phyloP scores from a whole-genome alignment of 2,329 filamentous ascomycete genomes.

The Xylariaceae sp. region DNA sequence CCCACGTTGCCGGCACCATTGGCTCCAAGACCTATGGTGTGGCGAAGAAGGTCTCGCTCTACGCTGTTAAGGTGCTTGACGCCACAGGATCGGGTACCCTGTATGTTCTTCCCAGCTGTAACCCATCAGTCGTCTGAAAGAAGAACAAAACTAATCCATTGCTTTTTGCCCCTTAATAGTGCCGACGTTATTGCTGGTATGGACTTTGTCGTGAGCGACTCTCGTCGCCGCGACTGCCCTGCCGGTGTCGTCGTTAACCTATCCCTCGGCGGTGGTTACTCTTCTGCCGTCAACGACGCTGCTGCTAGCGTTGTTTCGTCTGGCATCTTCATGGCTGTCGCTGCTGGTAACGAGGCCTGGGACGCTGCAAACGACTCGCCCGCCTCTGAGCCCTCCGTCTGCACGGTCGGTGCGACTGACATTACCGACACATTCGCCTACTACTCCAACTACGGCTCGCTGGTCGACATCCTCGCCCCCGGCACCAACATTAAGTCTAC shows the following conservation, averaged over 20 bases:
- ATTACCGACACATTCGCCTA: conserved; percentile 34
- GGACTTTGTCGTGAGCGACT: conserved; percentile 41
- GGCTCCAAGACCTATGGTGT: conserved; percentile 42
- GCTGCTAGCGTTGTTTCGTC: conserved; percentile 41
- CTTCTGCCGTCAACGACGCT: conserved; percentile 45
- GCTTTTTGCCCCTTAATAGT: conserved; percentile 11
- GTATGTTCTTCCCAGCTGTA: conserved; percentile 13
- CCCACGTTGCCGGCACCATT: conserved; percentile 33
- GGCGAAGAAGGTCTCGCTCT: conserved; percentile 40
- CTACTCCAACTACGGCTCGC: conserved; percentile 47
- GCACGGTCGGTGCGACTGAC: conserved; percentile 49
- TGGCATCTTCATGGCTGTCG: conserved; percentile 49
- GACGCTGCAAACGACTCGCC: conserved; percentile 42
- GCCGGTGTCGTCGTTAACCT: conserved; percentile 48
- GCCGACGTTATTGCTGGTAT: conserved; percentile 30
- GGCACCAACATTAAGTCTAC: conserved; percentile 39
- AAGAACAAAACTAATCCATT: not conserved
- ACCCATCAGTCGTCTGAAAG: not conserved
- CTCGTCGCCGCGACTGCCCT: conserved; percentile 35
- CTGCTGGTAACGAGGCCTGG: conserved; percentile 47
- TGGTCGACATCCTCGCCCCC: conserved; percentile 41
- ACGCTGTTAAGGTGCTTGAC: conserved; percentile 44
- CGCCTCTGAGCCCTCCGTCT: conserved; percentile 43
- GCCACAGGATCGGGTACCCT: conserved; percentile 27
- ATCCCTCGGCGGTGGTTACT: conserved; percentile 46